Conservation (phyloP, 176 grass and related monocot genomes). For the Musa schizocarpa region DNA sequence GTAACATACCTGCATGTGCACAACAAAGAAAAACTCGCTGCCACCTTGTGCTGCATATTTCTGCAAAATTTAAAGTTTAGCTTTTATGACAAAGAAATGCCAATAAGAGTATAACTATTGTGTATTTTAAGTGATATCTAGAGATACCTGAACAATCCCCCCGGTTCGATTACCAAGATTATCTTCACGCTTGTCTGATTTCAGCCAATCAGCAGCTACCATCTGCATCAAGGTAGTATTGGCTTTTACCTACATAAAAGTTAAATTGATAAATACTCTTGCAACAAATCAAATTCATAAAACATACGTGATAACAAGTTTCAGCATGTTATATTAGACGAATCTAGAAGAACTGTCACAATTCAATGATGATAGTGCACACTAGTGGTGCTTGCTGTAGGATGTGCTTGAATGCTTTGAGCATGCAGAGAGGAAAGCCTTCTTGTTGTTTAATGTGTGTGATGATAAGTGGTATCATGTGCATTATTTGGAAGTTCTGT, state of each 20-base stretch:
- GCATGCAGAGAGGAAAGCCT: too few relatives aligned
- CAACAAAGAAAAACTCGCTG: conserved; percentile 87
- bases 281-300: neutral
- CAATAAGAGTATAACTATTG: conserved; percentile 3
- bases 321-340: neutral
- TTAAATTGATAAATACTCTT: too few relatives aligned
- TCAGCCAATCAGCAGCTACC: conserved; percentile 97
- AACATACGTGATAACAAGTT: neutral
- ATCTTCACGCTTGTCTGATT: conserved; percentile 94
- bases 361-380: too few relatives aligned
- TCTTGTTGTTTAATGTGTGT: too few relatives aligned
- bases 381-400: too few relatives aligned
- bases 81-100: conserved; percentile 6
- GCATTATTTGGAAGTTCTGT: too few relatives aligned
- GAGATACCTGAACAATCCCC: conserved; percentile 77
- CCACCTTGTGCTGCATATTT: conserved; percentile 81
- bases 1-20: conserved; percentile 73
- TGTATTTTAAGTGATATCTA: neutral
- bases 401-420: too few relatives aligned
- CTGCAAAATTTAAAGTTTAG: conserved; percentile 40
- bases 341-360: too few relatives aligned
- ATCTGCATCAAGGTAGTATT: conserved; percentile 92
- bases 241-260: conserved; percentile 59
- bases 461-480: too few relatives aligned
- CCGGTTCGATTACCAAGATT: conserved; percentile 66